Conservation (phyloP, 139 green algal species). For the Tetraselmis striata region DNA sequence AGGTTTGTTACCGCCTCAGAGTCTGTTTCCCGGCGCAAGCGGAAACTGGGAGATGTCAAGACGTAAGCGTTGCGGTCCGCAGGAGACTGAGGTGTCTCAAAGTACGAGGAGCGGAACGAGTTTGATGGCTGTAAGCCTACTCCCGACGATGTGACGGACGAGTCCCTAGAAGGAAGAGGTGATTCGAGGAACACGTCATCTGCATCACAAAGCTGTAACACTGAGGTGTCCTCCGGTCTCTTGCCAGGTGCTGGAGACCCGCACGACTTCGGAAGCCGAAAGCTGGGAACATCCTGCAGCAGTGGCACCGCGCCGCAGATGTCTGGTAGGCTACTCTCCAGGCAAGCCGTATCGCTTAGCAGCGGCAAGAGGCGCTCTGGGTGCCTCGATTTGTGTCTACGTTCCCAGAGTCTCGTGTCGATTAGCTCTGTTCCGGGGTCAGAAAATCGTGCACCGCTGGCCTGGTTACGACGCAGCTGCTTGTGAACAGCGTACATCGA, state of each 20-base stretch:
- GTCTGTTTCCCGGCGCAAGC: neutral
- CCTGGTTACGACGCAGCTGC: neutral
- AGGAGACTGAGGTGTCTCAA: neutral
- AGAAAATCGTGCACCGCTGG: too few relatives aligned
- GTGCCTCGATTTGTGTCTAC: neutral
- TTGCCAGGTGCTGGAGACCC: neutral
- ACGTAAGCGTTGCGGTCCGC: neutral
- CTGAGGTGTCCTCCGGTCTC: neutral
- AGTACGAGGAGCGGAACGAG: neutral
- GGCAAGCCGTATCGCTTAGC: neutral
- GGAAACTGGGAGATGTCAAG: neutral
- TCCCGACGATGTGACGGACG: neutral
- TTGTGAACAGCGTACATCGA: neutral
- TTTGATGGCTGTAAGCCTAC: too few relatives aligned
- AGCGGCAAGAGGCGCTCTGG: neutral
- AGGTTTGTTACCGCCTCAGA: neutral
- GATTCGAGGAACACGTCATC: neutral
- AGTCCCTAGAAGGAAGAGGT: neutral
- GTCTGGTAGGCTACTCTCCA: neutral
- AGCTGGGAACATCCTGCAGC: too few relatives aligned
- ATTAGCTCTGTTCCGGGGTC: neutral
- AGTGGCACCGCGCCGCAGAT: neutral
- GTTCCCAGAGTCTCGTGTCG: neutral
- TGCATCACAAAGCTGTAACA: neutral
- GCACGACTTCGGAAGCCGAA: neutral